Evolutionary conservation across 257 asterid species (phyloP), one percentile per base, ranked within the genome.

Genomic region (Datura wrightii): DNA sequence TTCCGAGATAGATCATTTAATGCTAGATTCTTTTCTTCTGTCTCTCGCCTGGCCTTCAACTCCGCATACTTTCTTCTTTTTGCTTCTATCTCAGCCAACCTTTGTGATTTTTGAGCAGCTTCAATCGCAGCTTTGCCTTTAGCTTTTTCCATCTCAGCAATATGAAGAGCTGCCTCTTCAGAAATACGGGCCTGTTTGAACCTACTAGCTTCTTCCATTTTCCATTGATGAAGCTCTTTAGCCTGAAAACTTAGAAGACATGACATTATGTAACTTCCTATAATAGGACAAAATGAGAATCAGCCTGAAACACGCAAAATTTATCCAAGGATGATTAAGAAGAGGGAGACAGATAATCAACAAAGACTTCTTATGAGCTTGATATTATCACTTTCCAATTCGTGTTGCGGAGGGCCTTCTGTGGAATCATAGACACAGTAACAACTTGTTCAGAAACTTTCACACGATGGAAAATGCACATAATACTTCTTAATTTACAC

Each of bases 71-170:
- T 84, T 79, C 84, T 79, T 62, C 55, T 83, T 42, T 70, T 74
- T 18, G 83, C 76, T 78, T 86, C 89, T 37, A 79, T 42, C 36
- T 86, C 87, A 34, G 89, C 89, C n/a, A 79, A 19, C 56, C 55
- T 80, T 60, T 83, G 87, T 36, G 89, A 82, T 62, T 53, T 71
- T 70, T 80, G 70, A 18, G 89, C 85, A 24, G 56, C 69, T 78
- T 84, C 89, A 48, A 55, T 63, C 50, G 85, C 89, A 11, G 72
- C 83, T 58, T 36, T 84, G 58, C 79, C 63, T 63, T 86, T 84
- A 10, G 63, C 72, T 41, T 79, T 86, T 74, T 86, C 89, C 70
- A 11, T 70, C 83, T 86, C 87, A 42, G 42, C 85, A 18, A 71
- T n/a, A 5, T 80, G 62, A 3, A 80, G 82, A 2, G 85, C 87